Evolutionary conservation across 352 stramenopile species (phyloP), one percentile per base, ranked within the genome.

Genomic region (Phytophthora colocasiae): DNA sequence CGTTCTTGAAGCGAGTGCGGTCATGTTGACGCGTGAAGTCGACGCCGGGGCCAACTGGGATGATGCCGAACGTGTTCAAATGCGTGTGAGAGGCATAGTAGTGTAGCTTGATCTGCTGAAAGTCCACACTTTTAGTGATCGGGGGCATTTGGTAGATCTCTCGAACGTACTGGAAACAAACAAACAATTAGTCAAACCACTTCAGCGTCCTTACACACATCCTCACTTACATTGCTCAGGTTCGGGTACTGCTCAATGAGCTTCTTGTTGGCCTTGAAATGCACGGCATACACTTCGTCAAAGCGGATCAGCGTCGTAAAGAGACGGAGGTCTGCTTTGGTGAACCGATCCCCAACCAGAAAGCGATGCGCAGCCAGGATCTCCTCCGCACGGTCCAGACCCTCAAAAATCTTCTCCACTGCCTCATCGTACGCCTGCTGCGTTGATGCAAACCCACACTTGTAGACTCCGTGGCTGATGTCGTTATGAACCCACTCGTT

Each of bases 271-370:
- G 78, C 88, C 74, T 91, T 90, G 68, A 89, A 90, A 38, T 87
- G 78, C 39, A 80, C 71, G 26, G 71, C 64, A 73, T 99, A 99
- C 1, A 98, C 91, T 53, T 96, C 90, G 76, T 98, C 96, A 60
- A 98, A 98, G 26, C 96, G 87, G n/a, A 97, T 70, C 32, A 98
- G 71, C 17, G 96, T 98, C 6, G 89, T 80, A 68, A 98, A 98
- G 3, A 98, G 71, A 4, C 95, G 80, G 7, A 99, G 69, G 63
- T 99, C 96, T 11, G 83, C 78, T 73, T 93, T 80, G 6, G 82
- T 93, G 62, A 97, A 75, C 12, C 36, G 45, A 44, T 95, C 73
- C 22, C 82, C 90, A 6, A 84, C 73, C 49, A 97, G 63, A 59
- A 81, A 98, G 4, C 81, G 72, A 39, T 95, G 78, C 12, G 80